A percentile compares a stretch with the other conserved stretches of the same genome.
Evolutionary conservation across 1,139 yeast species (phyloP).

Genomic region (Yamadazyma sp.): DNA sequence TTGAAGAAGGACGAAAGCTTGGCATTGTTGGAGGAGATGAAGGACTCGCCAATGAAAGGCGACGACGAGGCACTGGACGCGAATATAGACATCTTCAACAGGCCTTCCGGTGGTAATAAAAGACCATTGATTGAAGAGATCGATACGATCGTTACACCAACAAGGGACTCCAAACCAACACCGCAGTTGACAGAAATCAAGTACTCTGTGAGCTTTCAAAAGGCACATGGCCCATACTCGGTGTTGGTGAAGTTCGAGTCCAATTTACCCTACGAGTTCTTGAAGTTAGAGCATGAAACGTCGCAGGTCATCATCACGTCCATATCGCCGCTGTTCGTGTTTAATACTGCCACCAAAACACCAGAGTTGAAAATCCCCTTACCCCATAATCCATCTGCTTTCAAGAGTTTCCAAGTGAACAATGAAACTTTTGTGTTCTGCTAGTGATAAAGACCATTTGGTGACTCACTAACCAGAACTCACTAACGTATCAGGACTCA

Average conservation of each 20-base stretch:
- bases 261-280: constrained; percentile 10
- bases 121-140: constrained; percentile 45
- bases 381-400: constrained; percentile 2
- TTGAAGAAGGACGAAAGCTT: constrained; percentile 40
- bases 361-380: constrained; percentile 9
- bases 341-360: constrained; percentile 3
- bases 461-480: no score
- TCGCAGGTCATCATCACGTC: constrained; percentile 7
- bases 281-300: constrained; percentile 6
- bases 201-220: constrained; percentile 13
- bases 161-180: background rate
- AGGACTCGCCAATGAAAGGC: constrained; percentile 8
- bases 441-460: no score
- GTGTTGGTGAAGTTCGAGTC: constrained; percentile 11
- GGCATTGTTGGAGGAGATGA: constrained; percentile 41
- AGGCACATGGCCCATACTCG: constrained; percentile 5
- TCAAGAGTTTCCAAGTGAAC: constrained; percentile 9
- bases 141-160: constrained; percentile 2
- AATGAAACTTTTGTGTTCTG: constrained; percentile 9
- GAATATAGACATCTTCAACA: constrained; percentile 10
- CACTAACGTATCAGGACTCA: no score
- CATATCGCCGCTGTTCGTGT: constrained; percentile 5
- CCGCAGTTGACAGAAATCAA: background rate
- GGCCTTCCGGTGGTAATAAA: background rate
- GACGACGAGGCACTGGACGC: constrained; percentile 14